These are phyloP conservation scores for Tolypocladium nubicola DNA, from an alignment of 2,329 filamentous ascomycete species.

Conservation along the genomic window DNA sequence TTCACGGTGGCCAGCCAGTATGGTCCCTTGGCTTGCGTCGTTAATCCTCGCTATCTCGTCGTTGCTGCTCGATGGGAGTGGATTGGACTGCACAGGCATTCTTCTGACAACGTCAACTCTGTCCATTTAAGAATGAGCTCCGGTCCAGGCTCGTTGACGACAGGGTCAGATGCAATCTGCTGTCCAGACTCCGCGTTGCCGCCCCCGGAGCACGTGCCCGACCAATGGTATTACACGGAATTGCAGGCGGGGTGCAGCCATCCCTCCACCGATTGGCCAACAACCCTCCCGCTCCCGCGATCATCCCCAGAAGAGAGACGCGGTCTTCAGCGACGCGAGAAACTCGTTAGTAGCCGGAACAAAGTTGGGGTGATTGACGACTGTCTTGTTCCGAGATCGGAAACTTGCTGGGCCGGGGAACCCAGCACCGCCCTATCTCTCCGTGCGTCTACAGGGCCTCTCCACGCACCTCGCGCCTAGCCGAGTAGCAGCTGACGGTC, in stretches of 20 bases:
- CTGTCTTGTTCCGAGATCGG: neutral
- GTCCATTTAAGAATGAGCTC: neutral
- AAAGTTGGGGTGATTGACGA: neutral
- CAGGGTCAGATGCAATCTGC: neutral
- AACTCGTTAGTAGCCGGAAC: neutral
- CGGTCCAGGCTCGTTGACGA: neutral
- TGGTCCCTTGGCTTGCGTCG: neutral
- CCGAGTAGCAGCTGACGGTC: slow-evolving; percentile 36
- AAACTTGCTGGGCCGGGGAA: neutral
- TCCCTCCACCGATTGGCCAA: neutral
- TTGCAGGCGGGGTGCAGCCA: neutral
- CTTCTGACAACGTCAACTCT: neutral
- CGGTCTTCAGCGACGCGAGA: neutral
- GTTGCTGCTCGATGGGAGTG: neutral
- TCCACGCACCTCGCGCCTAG: slow-evolving; percentile 6
- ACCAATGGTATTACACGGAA: neutral
- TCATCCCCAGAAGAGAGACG: neutral
- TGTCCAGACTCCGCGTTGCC: neutral
- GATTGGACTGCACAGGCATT: neutral
- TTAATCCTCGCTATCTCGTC: neutral
- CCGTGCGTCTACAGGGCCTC: neutral
- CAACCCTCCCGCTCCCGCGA: neutral
- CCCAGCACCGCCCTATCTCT: neutral
- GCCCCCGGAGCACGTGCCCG: neutral
- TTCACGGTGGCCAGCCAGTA: neutral